phyloP scores from a whole-genome alignment of 176 grass and related monocot species.

The Poa pratensis region DNA sequence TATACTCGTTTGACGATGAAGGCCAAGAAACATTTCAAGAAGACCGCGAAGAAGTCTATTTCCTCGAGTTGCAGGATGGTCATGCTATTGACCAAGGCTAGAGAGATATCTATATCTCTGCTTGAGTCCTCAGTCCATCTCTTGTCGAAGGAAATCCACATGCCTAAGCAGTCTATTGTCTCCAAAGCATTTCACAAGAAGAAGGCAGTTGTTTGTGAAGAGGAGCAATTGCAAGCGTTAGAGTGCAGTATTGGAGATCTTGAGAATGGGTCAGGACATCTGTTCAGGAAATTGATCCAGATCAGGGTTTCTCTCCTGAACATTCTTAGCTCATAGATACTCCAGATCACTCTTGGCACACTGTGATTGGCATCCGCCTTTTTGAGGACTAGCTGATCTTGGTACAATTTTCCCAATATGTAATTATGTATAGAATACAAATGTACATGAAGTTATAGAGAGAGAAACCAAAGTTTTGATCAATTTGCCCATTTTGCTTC shows the following conservation, averaged over 20 bases:
- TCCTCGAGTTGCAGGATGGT: neutral
- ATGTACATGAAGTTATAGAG: conserved; percentile 20
- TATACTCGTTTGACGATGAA: conserved; percentile 49
- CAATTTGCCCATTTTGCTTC: neutral
- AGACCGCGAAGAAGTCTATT: conserved; percentile 22
- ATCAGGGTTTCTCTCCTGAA: conserved; percentile 61
- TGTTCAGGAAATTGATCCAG: conserved; percentile 64
- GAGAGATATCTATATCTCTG: too few species aligned
- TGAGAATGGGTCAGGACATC: conserved; percentile 30
- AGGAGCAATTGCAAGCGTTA: too few species aligned
- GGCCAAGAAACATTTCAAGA: conserved; percentile 55
- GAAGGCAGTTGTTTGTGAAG: too few species aligned
- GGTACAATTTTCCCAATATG: neutral
- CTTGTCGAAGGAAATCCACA: too few species aligned
- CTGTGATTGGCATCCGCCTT: conserved; percentile 47
- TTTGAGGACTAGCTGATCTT: conserved; percentile 34
- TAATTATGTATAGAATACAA: conserved; percentile 1
- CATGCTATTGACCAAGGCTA: too few species aligned
- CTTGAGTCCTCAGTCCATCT: too few species aligned
- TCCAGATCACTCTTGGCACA: conserved; percentile 15
- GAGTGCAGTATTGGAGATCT: neutral
- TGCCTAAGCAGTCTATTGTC: too few species aligned
- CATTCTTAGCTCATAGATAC: conserved; percentile 44
- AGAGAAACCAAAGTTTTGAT: conserved; percentile 21
- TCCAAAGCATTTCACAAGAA: too few species aligned